Evolutionary conservation across 1,139 yeast species (phyloP), one percentile per base, ranked within the genome.

Genomic region (Lodderomyces parapsilosis): DNA sequence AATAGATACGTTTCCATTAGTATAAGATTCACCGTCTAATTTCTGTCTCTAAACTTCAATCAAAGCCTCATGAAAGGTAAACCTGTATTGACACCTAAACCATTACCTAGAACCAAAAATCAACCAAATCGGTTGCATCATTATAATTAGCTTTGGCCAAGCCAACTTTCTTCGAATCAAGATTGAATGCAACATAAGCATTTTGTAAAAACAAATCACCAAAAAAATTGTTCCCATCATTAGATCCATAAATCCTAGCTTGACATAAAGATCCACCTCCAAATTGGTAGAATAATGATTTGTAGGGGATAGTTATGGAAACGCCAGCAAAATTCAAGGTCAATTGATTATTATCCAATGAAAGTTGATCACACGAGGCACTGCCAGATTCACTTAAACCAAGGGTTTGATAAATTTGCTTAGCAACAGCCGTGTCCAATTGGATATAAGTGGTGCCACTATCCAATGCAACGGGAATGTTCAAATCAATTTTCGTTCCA

Each of bases 151-250:
- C 34, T 20, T 39, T 38, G n/a, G 46, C 46, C 7, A 43, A 28
- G 4, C 46, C 46, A 31, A 43, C 22, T 25, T 35, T 35, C 13
- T 30, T 35, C 2, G 39, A 27, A 18, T 43, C 46, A n/a, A 40
- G 60, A 30, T 63, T 68, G 23, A 51, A 56, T 2, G 65, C 69
- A 47, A 46, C 53, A 6, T 80, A 79, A 34, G 65, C 72, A 44
- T 65, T 59, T 52, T 75, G 80, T 43, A 54, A 60, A 25, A 72
- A 62, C 38, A 65, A 68, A 14, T 80, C 75, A 43, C 70, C 71
- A 27, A 36, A 14, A 19, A 31, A 38, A 13, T 19, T 37, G 10
- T 31, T 31, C 13, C 36, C 37, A 30, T 6, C 18, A 19, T 15
- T 23, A 10, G 30, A 14, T 2, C 30, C 24, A 19, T 17, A 23